phyloP scores from a whole-genome alignment of 2,329 filamentous ascomycete genomes.

The Spiromastix sp. region DNA sequence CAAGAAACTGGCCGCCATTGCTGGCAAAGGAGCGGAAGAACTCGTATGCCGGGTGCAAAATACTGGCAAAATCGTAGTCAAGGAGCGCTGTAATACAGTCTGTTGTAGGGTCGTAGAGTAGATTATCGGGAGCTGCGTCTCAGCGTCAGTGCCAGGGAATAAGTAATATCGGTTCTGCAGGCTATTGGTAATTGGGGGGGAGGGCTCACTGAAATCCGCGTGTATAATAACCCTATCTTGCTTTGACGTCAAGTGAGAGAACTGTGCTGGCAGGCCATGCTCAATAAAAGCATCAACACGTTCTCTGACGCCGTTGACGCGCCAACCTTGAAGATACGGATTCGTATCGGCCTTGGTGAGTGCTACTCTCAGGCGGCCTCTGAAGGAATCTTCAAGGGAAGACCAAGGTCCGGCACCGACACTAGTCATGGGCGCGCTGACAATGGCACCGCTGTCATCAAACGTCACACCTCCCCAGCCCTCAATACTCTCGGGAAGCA shows the following conservation, averaged over 20 bases:
- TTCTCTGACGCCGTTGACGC: slow-evolving; percentile 17
- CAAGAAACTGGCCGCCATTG: slow-evolving; percentile 16
- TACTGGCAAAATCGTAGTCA: slow-evolving; percentile 19
- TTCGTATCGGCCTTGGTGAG: slow-evolving; percentile 18
- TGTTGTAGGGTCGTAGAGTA: slow-evolving; percentile 18
- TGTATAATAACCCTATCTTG: slow-evolving; percentile 7
- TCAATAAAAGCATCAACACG: slow-evolving; percentile 18
- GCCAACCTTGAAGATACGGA: slow-evolving; percentile 22
- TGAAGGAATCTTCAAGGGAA: slow-evolving; percentile 19
- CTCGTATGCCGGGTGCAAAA: slow-evolving; percentile 17
- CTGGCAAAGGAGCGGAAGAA: slow-evolving; percentile 17
- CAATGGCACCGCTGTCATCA: slow-evolving; percentile 19
- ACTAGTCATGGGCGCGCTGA: slow-evolving; percentile 23
- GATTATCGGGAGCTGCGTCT: slow-evolving; percentile 15
- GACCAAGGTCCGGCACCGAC: slow-evolving; percentile 22
- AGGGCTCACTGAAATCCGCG: slow-evolving; percentile 5
- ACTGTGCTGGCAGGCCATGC: slow-evolving; percentile 1
- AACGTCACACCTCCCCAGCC: slow-evolving; percentile 24
- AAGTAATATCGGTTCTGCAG: too few relatives aligned
- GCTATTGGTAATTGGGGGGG: too few relatives aligned
- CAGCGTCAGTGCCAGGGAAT: not conserved
- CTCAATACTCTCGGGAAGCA: slow-evolving; percentile 21
- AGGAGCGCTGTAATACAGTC: slow-evolving; percentile 20
- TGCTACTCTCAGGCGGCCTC: slow-evolving; percentile 16
- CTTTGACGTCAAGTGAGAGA: slow-evolving; percentile 1